A percentile compares a stretch with the other conserved stretches of the same genome.
These are phyloP conservation scores for Daldinia sp. DNA, from an alignment of 2,329 filamentous ascomycete genomes.

Conservation along the genomic window DNA sequence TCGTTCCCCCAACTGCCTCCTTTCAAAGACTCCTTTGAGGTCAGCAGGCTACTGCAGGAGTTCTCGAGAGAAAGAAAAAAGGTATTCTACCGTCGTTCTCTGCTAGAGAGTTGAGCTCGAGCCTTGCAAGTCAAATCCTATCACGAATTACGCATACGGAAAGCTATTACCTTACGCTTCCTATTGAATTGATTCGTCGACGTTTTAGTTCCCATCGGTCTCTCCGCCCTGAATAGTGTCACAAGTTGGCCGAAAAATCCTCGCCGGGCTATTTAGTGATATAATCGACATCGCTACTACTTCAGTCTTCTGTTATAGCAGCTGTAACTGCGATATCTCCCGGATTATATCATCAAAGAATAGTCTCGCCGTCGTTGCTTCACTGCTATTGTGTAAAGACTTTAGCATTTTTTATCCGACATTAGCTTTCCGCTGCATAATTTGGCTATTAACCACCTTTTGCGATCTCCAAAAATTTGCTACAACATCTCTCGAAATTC, in stretches of 20 bases:
- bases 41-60: constrained; percentile 87
- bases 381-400: constrained; percentile 1
- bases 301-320: constrained; percentile 4
- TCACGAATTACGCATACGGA: constrained; percentile 24
- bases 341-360: not conserved
- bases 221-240: constrained; percentile 14
- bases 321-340: constrained; percentile 7
- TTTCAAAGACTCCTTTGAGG: constrained; percentile 72
- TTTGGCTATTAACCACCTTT: not conserved
- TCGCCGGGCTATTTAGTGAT: constrained; percentile 1
- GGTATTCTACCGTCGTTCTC: constrained; percentile 50
- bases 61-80: constrained; percentile 44
- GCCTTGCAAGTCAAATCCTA: constrained; percentile 31
- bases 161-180: constrained; percentile 9
- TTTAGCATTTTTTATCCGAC: constrained; percentile 25
- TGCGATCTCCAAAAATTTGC: not conserved
- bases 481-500: not conserved
- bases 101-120: constrained; percentile 42
- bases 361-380: not conserved
- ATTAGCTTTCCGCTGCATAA: constrained; percentile 9
- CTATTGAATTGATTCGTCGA: constrained; percentile 16
- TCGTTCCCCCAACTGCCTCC: constrained; percentile 42
- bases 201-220: constrained; percentile 8
- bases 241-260: constrained; percentile 14
- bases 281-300: constrained; percentile 7